These are phyloP conservation scores for Pichia sp. DNA, from an alignment of 1,139 yeast genomes.

Conservation along the genomic window DNA sequence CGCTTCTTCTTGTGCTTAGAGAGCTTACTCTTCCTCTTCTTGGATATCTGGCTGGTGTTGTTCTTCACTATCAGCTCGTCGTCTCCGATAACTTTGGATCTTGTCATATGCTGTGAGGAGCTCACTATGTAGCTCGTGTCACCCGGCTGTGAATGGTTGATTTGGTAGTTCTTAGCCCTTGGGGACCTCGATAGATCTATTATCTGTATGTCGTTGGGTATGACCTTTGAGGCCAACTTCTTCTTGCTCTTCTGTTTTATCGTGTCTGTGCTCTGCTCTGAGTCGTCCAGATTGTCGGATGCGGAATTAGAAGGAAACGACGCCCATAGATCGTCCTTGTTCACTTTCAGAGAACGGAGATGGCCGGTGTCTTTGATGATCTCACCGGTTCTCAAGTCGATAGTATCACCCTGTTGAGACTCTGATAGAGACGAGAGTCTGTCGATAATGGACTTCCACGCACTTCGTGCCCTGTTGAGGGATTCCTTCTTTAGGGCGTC, in stretches of 20 bases:
- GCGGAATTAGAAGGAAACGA: background rate
- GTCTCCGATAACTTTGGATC: slow-evolving; percentile 14
- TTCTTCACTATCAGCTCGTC: slow-evolving; percentile 11
- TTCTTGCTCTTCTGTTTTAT: background rate
- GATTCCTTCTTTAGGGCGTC: slow-evolving; percentile 15
- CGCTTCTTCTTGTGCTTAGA: background rate
- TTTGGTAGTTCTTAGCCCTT: background rate
- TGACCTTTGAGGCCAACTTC: background rate
- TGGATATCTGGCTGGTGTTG: background rate
- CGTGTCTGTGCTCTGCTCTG: background rate
- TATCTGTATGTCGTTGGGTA: background rate
- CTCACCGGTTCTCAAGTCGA: slow-evolving; percentile 61
- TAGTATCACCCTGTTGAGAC: slow-evolving; percentile 57
- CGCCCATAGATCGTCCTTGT: slow-evolving; percentile 7
- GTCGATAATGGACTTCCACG: slow-evolving; percentile 55
- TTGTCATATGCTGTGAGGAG: slow-evolving; percentile 13
- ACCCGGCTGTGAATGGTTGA: slow-evolving; percentile 2
- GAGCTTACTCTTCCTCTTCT: background rate
- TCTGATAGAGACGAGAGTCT: slow-evolving; percentile 54
- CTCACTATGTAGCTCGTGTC: slow-evolving; percentile 6
- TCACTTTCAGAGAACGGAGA: slow-evolving; percentile 37
- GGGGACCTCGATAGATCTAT: background rate
- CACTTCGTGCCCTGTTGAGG: slow-evolving; percentile 21
- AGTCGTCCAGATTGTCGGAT: background rate
- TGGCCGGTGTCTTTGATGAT: slow-evolving; percentile 66